Percentiles rank a stretch among this genome's conserved stretches.
Evolutionary conservation across 768 basidiomycete species (phyloP).

Genomic region (Tulasnella sp.): DNA sequence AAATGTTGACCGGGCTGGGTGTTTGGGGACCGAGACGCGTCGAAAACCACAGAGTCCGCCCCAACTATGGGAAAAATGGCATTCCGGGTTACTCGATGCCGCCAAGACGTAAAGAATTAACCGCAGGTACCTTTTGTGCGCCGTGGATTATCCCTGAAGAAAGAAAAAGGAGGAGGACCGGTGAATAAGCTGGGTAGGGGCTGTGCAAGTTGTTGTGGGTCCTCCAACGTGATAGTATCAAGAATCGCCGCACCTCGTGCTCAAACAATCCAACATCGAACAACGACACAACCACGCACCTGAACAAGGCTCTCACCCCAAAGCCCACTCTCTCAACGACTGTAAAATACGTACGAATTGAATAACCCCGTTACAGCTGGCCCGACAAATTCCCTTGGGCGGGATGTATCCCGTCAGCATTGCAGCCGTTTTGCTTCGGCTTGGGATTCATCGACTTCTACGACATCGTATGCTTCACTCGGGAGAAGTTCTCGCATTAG

Average conservation of each 20-base stretch:
- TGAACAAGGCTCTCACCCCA: neutral
- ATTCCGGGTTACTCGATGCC: neutral
- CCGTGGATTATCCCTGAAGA: neutral
- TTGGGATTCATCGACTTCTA: constrained; percentile 11
- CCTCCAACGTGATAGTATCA: neutral
- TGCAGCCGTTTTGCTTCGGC: constrained; percentile 4
- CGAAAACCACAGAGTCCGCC: neutral
- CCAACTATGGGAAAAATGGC: too few relatives aligned
- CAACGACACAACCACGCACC: neutral
- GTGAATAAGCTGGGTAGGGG: neutral
- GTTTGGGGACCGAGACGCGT: neutral
- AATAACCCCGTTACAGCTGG: neutral
- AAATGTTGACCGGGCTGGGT: neutral
- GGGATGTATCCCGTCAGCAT: constrained; percentile 12
- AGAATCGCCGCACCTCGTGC: neutral
- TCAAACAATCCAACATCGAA: neutral
- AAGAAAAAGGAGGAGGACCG: neutral
- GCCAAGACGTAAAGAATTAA: neutral
- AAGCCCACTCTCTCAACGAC: neutral
- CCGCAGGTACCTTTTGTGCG: neutral
- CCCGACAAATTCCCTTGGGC: neutral
- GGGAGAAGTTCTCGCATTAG: constrained; percentile 11
- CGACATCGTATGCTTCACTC: neutral
- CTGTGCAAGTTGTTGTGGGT: neutral
- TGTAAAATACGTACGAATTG: neutral